Evolutionary conservation across 1,284 basidiomycete species (phyloP), one percentile per base, ranked within the genome.

Genomic region (Nidula niveotomentosa): DNA sequence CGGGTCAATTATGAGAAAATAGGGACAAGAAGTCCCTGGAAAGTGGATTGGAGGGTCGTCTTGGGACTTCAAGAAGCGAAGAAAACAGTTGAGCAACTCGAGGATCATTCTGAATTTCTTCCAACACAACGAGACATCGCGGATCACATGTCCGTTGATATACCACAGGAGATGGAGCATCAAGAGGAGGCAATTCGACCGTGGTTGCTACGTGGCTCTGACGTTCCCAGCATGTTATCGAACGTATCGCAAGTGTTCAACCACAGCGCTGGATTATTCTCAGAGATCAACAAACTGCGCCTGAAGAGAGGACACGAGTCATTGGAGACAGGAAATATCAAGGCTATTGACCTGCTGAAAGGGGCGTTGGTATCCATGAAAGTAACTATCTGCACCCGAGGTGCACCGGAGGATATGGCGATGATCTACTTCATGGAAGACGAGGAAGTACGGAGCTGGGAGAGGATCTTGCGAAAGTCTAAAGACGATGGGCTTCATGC

Each of bases 371-470:
- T 94, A 6, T 79, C 79, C 54, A 85, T 94, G 12, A 76, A 79
- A 43, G 58, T 93, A 15, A 76, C 73, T 8, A 79, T 90, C 65
- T 76, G 79, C 18, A 80, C 79, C 6, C 75, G 89, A n/a, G 93
- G 93, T 1, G 77, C 80, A 13, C 91, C 91, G 0, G 79, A 83
- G 3, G 87, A 93, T 61, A 69, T 92, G 65, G 90, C 90, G 1
- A 72, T 83, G 30, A 82, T 95, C 17, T 92, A 91, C 65, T 66
- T 68, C 12, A 67, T 91, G 23, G 69, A 76, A 3, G 81, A 84
- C 55, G 76, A 74, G 4, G 81, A 87, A 61, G 76, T 63, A 2
- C 64, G 57, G 53, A 64, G 66, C 60, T 87, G 84, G 81, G 70
- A 61, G 37, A 72, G 60, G 68, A 50, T 68, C 61, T 43, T 52